Evolutionary conservation across 1,139 yeast genomes (phyloP), one percentile per base, ranked within the genome.

Genomic region (Candida freyschussii): DNA sequence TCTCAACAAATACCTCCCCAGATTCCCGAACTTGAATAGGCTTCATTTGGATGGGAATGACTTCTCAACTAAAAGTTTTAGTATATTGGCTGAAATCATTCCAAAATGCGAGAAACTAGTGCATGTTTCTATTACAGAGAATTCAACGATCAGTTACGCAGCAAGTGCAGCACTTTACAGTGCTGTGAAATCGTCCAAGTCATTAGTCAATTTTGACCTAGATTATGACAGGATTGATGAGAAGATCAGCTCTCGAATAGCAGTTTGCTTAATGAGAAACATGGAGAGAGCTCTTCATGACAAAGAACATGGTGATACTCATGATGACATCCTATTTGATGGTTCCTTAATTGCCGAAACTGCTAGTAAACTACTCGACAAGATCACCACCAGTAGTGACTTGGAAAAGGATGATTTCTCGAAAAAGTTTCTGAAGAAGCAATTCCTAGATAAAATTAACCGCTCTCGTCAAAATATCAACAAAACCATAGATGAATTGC

Each of bases 181-280:
- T 8, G 80, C 94, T 2, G 78, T 83, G 4, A 78, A 79, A 50
- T 60, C 69, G 21, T 79, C 93, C 0, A 63, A 63, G 19, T 67
- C 82, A 5, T 63, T 89, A 17, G 76, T 76, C 44, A 76, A 81
- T 2, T 60, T 89, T 33, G 95, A 85, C 47, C 62, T 85, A 34
- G 95, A 86, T 51, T 72, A 75, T 44, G 82, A 74, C 32, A 58
- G 69, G 39, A 69, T 85, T 37, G 74, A 84, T 13, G 87, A 80
- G 42, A 77, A 76, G 41, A 65, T 87, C 30, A 74, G 82, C 18
- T 83, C 87, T 25, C 72, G 89, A 54, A 75, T 87, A 41, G 93
- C 94, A 0, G 73, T 83, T 40, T 81, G 82, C 52, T 66, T 89
- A 50, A 78, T 87, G 80, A 72, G 82, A 50, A 87, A 87, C 53